Percentiles rank a stretch among this genome's conserved stretches.
These are phyloP conservation scores for Coelastrella sp. DNA, from an alignment of 139 green algal species.

Conservation along the genomic window DNA sequence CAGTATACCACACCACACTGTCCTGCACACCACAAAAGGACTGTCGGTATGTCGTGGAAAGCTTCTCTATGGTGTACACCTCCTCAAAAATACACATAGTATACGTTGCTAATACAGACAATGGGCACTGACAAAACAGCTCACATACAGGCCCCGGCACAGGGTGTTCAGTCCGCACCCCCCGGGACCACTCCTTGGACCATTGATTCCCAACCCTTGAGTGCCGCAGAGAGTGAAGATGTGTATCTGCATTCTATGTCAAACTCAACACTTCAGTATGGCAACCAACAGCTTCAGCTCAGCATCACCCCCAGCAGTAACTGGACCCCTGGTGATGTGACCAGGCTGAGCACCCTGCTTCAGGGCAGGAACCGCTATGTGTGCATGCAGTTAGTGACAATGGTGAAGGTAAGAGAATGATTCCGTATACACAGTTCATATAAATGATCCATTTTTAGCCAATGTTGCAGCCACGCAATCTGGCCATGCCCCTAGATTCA, in stretches of 20 bases:
- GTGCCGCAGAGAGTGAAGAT: background rate
- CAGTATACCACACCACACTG: too few relatives aligned
- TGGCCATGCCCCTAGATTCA: too few relatives aligned
- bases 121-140: too few relatives aligned
- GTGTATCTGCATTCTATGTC: background rate
- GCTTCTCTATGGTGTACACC: too few relatives aligned
- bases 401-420: constrained; percentile 41
- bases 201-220: background rate
- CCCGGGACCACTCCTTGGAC: constrained; percentile 10
- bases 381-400: constrained; percentile 53
- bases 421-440: too few relatives aligned
- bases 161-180: too few relatives aligned
- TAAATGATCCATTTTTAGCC: too few relatives aligned
- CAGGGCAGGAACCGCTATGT: constrained; percentile 48
- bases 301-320: background rate
- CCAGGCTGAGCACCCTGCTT: background rate
- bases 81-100: too few relatives aligned
- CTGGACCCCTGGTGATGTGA: constrained; percentile 2
- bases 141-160: background rate
- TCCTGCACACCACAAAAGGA: too few relatives aligned
- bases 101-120: too few relatives aligned
- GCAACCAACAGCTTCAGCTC: constrained; percentile 3
- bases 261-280: background rate
- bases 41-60: too few relatives aligned
- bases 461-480: too few relatives aligned